A percentile compares a stretch with the other conserved stretches of the same genome.
Evolutionary conservation across 495 filamentous ascomycete species (phyloP).

Genomic region (Aspergillus sclerotioniger): DNA sequence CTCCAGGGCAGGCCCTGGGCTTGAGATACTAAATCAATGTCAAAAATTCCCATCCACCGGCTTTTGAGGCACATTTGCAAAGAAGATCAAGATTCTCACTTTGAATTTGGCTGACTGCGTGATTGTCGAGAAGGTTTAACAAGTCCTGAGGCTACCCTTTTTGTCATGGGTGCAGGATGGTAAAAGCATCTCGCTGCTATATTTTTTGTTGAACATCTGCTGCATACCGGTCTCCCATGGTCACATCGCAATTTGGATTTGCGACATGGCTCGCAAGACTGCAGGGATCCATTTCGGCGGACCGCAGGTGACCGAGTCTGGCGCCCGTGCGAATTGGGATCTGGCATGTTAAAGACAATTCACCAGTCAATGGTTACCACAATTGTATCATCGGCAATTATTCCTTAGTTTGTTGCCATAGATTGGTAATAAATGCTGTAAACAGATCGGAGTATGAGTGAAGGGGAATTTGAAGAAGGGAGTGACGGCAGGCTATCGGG

Average conservation of each 20-base stretch:
- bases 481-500: too few relatives aligned
- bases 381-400: too few relatives aligned
- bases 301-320: conserved; percentile 22
- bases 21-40: conserved; percentile 23
- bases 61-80: neutral
- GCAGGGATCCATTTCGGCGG: conserved; percentile 46
- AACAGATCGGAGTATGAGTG: too few relatives aligned
- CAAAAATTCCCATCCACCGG: neutral
- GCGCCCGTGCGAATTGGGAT: conserved; percentile 11
- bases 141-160: conserved; percentile 20
- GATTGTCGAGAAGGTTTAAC: conserved; percentile 8
- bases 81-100: neutral
- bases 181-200: conserved; percentile 39
- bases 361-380: neutral
- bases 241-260: conserved; percentile 53
- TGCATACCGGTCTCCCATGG: conserved; percentile 40
- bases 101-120: conserved; percentile 30
- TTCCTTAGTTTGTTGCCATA: too few relatives aligned
- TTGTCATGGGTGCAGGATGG: conserved; percentile 47
- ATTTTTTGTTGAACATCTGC: conserved; percentile 34
- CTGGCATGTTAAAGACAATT: neutral
- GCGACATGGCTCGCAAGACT: conserved; percentile 54
- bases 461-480: too few relatives aligned
- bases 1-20: conserved; percentile 25
- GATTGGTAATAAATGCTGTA: too few relatives aligned